These are phyloP conservation scores for Talaromyces sp. DNA, from an alignment of 2,329 filamentous ascomycete genomes.

Conservation along the genomic window DNA sequence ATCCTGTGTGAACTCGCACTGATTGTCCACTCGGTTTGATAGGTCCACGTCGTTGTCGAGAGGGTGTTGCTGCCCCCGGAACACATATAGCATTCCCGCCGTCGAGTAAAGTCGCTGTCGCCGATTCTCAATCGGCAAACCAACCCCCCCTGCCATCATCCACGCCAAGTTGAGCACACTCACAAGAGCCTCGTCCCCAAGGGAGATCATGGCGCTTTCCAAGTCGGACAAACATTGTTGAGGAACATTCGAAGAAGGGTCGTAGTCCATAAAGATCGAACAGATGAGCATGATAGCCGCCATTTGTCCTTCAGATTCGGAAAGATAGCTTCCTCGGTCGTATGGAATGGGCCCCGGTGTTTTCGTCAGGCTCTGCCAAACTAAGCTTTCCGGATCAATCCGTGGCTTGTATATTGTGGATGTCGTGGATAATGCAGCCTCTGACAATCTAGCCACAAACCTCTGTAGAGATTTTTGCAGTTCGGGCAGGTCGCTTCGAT, in stretches of 20 bases:
- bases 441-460: conserved; percentile 8
- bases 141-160: conserved; percentile 10
- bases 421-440: not conserved
- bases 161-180: conserved; percentile 12
- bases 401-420: not conserved
- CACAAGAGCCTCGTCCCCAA: conserved; percentile 7
- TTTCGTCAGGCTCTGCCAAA: conserved; percentile 10
- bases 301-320: conserved; percentile 12
- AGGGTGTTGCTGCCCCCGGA: conserved; percentile 8
- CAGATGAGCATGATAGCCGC: conserved; percentile 11
- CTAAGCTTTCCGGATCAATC: conserved; percentile 7
- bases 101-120: conserved; percentile 11
- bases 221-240: conserved; percentile 14
- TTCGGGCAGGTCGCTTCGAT: not conserved
- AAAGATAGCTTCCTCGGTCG: not conserved
- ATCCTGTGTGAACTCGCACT: conserved; percentile 1
- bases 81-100: conserved; percentile 12
- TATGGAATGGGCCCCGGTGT: not conserved
- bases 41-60: not conserved
- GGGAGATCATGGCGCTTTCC: conserved; percentile 4
- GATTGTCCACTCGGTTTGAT: conserved; percentile 4
- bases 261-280: conserved; percentile 11
- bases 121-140: conserved; percentile 7
- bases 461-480: conserved; percentile 1
- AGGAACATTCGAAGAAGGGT: conserved; percentile 2